Evolutionary conservation across 164 flowering plant genomes (phyloP).

Genomic region (Magnolia changhungtana): DNA sequence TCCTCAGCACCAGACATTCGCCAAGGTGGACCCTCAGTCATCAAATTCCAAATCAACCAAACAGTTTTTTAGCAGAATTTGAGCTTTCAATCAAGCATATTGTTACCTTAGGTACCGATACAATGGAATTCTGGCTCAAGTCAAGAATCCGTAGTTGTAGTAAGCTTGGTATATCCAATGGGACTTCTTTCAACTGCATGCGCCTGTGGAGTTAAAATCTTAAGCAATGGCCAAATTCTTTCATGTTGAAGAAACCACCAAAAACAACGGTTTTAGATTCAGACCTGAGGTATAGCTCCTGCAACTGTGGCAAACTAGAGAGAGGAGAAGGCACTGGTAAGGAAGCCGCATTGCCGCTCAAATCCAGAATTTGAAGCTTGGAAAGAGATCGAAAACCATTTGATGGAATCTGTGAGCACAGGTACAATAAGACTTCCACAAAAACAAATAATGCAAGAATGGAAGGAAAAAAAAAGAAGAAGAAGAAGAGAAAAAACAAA

Average conservation of each 20-base stretch:
- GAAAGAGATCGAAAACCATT: conserved; percentile 65
- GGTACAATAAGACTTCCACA: conserved; percentile 4
- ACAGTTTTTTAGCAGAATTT: not conserved
- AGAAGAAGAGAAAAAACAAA: too few relatives aligned
- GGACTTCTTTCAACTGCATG: conserved; percentile 62
- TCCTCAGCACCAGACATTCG: too few relatives aligned
- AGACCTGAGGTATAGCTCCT: conserved; percentile 88
- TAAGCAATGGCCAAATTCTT: not conserved
- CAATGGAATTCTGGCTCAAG: conserved; percentile 81
- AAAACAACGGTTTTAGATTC: not conserved
- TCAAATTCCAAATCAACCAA: not conserved
- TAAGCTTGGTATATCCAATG: conserved; percentile 53
- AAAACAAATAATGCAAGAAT: not conserved
- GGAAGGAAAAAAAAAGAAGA: not conserved
- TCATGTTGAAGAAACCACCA: too few relatives aligned
- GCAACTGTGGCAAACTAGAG: conserved; percentile 63
- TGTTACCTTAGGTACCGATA: conserved; percentile 65
- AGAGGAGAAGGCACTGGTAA: conserved; percentile 53
- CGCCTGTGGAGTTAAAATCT: conserved; percentile 40
- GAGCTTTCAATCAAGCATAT: not conserved
- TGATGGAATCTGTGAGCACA: conserved; percentile 58
- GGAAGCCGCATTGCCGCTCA: conserved; percentile 69
- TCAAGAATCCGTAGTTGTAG: conserved; percentile 69
- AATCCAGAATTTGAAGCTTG: conserved; percentile 81
- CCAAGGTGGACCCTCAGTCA: too few relatives aligned